Evolutionary conservation across 1,284 basidiomycete genomes (phyloP).

Genomic region (Cystobasidium sp.): DNA sequence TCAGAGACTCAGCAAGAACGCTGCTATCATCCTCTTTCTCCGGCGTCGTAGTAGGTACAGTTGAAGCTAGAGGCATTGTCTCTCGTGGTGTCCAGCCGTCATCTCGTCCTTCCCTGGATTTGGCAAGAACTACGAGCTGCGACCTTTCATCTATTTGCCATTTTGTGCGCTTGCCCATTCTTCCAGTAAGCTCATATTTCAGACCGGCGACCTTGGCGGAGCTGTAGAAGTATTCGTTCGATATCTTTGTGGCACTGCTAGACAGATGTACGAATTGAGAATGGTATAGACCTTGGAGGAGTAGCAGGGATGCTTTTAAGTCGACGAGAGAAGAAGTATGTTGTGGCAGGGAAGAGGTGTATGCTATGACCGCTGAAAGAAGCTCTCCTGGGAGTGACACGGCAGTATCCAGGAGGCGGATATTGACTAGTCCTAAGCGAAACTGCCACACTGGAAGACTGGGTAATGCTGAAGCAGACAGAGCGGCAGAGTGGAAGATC

Average conservation of each 20-base stretch:
- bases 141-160: slow-evolving; percentile 85
- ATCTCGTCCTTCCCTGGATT: slow-evolving; percentile 67
- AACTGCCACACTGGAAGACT: slow-evolving; percentile 70
- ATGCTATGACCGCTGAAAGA: slow-evolving; percentile 62
- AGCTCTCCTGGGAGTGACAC: slow-evolving; percentile 66
- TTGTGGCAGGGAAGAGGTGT: slow-evolving; percentile 57
- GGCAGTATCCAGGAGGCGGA: slow-evolving; percentile 84
- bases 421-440: slow-evolving; percentile 73
- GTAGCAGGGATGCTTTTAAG: slow-evolving; percentile 69
- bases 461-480: slow-evolving; percentile 12
- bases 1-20: slow-evolving; percentile 48
- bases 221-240: slow-evolving; percentile 76
- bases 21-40: slow-evolving; percentile 46
- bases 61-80: slow-evolving; percentile 48
- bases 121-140: slow-evolving; percentile 89
- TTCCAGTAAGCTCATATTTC: slow-evolving; percentile 89
- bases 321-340: slow-evolving; percentile 58
- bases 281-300: slow-evolving; percentile 81
- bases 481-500: slow-evolving; percentile 63
- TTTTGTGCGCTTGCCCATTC: slow-evolving; percentile 90
- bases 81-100: slow-evolving; percentile 51
- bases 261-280: slow-evolving; percentile 69
- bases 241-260: slow-evolving; percentile 64
- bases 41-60: background rate
- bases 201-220: slow-evolving; percentile 79